Evolutionary conservation across 2,329 filamentous ascomycete species (phyloP).

Genomic region (Hypoxylon sp.): DNA sequence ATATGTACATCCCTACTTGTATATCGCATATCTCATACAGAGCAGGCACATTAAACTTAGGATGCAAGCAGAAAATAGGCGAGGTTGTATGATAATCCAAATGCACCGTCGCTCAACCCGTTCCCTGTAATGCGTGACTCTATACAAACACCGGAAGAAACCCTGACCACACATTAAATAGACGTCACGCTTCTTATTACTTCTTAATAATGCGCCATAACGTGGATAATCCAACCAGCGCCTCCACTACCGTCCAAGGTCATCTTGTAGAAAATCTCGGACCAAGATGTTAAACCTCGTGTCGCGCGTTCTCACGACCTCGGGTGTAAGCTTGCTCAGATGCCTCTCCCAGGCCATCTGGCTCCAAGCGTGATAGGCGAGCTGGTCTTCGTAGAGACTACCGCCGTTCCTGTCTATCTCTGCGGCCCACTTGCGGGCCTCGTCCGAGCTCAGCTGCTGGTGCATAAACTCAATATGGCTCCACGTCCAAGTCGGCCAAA

Average conservation of each 20-base stretch:
- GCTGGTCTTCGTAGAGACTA: constrained; percentile 53
- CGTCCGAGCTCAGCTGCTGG: constrained; percentile 46
- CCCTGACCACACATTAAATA: constrained; percentile 19
- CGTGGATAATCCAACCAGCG: background rate
- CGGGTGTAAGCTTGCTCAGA: constrained; percentile 52
- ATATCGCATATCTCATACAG: background rate
- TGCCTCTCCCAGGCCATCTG: constrained; percentile 55
- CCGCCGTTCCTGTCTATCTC: constrained; percentile 52
- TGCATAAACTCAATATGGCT: constrained; percentile 57
- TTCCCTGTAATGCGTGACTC: constrained; percentile 17
- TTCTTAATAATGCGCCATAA: background rate
- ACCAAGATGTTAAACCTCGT: constrained; percentile 57
- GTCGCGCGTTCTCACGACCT: constrained; percentile 49
- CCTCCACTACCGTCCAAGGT: constrained; percentile 35
- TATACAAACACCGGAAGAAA: constrained; percentile 10
- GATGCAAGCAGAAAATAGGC: background rate
- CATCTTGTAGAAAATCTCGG: constrained; percentile 49
- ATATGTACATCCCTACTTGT: too few relatives aligned
- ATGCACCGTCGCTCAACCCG: constrained; percentile 1
- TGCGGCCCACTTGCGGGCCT: constrained; percentile 50
- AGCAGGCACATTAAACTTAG: background rate
- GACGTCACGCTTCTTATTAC: constrained; percentile 8
- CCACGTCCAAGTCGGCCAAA: constrained; percentile 58
- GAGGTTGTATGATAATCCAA: constrained; percentile 14
- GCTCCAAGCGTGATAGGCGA: constrained; percentile 56